Evolutionary conservation across 306 rosid species (phyloP), one percentile per base, ranked within the genome.

Genomic region (Castanea crenata): DNA sequence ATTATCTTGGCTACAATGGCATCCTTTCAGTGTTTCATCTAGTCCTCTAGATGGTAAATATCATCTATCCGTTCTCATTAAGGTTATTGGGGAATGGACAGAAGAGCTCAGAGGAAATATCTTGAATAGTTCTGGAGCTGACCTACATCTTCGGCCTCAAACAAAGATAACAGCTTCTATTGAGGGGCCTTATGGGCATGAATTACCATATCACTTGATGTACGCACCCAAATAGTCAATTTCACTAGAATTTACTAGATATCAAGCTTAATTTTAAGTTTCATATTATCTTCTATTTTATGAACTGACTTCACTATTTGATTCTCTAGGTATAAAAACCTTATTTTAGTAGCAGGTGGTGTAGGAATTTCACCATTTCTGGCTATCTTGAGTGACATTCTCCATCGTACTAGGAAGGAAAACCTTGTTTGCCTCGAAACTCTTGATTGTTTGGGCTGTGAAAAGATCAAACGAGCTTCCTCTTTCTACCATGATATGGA

Each of bases 131-230:
- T 81, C 87, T 55, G 82, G 83, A 46, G 73, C 5, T 55, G 84
- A 83, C 74, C 86, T 19, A 1, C 74, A 82, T 54, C 76, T 67
- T 74, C 27, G 19, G 56, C 82, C 84, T 81, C 74, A 11, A 55
- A 69, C 72, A 4, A 68, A 56, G 77, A 32, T 94, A 69, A 91
- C 90, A 80, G 89, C 91, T 76, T 92, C 97, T 5, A 95, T 94
- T 52, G 99, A 94, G 58, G 99, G 97, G 78, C 99, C 97, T 73
- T 92, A 94, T 23, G 97, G 99, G 56, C 97, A 94, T 79, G 97
- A 90, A 82, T 82, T 79, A 57, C 97, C 99, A 6, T 92, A 94
- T 84, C 95, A 92, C 81, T 85, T 94, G 85, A 84, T 79, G 99
- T 94, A 85, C 52, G 94, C 71, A 52, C 74, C 72, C 41, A 34